Evolutionary conservation across 78 protist genomes (phyloP), one percentile per base, ranked within the genome.

Genomic region (Carpediemonas membranifera): DNA sequence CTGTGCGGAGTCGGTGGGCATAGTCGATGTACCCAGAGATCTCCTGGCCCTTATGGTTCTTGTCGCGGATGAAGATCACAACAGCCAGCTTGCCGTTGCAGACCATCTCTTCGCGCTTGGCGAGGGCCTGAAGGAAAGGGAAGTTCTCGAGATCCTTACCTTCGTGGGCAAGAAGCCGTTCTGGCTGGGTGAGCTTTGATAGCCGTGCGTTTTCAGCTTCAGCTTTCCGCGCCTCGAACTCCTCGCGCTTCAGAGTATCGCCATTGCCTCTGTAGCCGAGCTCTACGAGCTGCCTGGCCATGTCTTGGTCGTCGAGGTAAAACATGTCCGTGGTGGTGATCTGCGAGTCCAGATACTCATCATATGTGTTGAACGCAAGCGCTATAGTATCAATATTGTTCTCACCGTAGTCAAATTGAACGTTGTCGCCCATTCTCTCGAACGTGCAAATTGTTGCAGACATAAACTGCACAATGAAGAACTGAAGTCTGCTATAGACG

Each of bases 201-300:
- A 25, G 55, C 31, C 16, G n/a, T 13, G n/a, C 24, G 16, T 19
- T 33, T 50, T 70, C 77, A 18, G 78, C 76, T 1, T 63, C 82
- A 16, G 21, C 14, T 50, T 79, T 72, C 7, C 79, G 57, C 33
- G 58, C 77, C 33, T 86, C 88, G 25, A 84, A 90, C 65, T 90
- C 92, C 21, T 79, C 90, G 13, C 92, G 63, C 44, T 64, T 70
- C 35, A 90, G 65, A 11, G 76, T 59, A n/a, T 86, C 87, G 30
- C 92, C 92, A 13, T 37, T 58, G 14, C 90, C 90, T 0, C 88
- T 78, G 47, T 74, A 84, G 15, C 95, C 95, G 34, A 90, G 85
- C 74, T 90, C 95, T 3, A 73, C 88, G 3, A 90, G 76, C 68
- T 84, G 83, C 5, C 95, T 63, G 1, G 88, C 90, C 2, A 85